Evolutionary conservation across 129 eudicot genomes (phyloP).

Genomic region (Apium graveolens): DNA sequence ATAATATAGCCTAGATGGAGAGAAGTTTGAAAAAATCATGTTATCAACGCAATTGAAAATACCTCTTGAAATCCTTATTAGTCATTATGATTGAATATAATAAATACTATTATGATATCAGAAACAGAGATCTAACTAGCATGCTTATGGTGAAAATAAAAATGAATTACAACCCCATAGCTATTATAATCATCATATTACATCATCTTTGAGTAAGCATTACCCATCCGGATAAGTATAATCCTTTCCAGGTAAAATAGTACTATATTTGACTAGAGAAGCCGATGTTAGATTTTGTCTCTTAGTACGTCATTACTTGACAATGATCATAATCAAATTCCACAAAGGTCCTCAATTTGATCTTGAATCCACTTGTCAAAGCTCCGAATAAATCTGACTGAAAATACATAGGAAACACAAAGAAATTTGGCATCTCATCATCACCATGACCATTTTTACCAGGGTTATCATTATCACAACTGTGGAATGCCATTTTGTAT

Average conservation of each 20-base stretch:
- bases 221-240: slow-evolving; percentile 51
- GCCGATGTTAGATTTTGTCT: slow-evolving; percentile 14
- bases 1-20: slow-evolving; percentile 50
- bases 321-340: slow-evolving; percentile 5
- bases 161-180: neutral
- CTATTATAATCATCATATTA: neutral
- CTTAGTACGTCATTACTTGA: slow-evolving; percentile 26
- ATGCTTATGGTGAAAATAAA: neutral
- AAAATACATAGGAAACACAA: slow-evolving; percentile 43
- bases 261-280: slow-evolving; percentile 19
- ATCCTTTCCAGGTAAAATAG: slow-evolving; percentile 46
- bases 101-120: neutral
- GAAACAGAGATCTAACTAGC: neutral
- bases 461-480: neutral
- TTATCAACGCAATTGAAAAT: neutral
- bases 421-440: slow-evolving; percentile 24
- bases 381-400: slow-evolving; percentile 24
- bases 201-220: neutral
- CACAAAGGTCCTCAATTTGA: slow-evolving; percentile 43
- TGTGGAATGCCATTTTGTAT: slow-evolving; percentile 18
- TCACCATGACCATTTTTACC: slow-evolving; percentile 15
- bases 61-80: neutral
- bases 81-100: neutral
- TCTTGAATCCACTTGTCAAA: slow-evolving; percentile 28
- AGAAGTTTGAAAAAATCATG: neutral